Evolutionary conservation across 2,329 filamentous ascomycete genomes (phyloP).

Genomic region (Fusarium proliferatum): DNA sequence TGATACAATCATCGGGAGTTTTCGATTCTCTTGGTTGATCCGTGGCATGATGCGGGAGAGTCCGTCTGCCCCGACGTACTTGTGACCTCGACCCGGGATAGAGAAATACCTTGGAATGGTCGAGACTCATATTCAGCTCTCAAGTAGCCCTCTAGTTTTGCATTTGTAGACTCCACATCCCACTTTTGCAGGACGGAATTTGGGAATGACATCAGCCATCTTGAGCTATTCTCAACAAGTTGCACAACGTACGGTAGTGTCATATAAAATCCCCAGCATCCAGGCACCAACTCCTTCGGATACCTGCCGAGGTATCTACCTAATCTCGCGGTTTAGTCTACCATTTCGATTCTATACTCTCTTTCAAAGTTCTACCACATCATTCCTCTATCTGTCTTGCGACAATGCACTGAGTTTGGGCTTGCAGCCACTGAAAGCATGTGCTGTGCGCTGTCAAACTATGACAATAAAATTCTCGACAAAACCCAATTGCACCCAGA

Average conservation of each 20-base stretch:
- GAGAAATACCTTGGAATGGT: constrained; percentile 8
- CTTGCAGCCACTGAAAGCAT: constrained; percentile 29
- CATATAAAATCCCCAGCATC: constrained; percentile 17
- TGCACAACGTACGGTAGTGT: constrained; percentile 22
- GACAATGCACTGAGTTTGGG: constrained; percentile 25
- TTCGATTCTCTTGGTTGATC: constrained; percentile 1
- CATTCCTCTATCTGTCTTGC: not conserved
- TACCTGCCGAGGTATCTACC: not conserved
- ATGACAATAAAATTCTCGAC: constrained; percentile 10
- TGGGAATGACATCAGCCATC: constrained; percentile 45
- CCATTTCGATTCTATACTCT: constrained; percentile 4
- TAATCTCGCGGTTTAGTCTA: not conserved
- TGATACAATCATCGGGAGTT: constrained; percentile 7
- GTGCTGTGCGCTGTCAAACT: constrained; percentile 29
- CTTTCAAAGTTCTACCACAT: constrained; percentile 1
- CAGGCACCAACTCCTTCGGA: constrained; percentile 1
- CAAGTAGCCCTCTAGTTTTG: constrained; percentile 21
- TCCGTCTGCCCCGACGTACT: constrained; percentile 19
- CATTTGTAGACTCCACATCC: constrained; percentile 16
- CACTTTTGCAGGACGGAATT: constrained; percentile 31
- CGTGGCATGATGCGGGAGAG: constrained; percentile 19
- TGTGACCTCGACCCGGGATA: constrained; percentile 14
- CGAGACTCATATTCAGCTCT: not conserved
- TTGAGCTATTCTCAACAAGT: constrained; percentile 36
- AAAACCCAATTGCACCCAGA: constrained; percentile 16